Base-by-base conservation (phyloP, 805 yeast species). In the Suhomyces tanzawaensis region DNA sequence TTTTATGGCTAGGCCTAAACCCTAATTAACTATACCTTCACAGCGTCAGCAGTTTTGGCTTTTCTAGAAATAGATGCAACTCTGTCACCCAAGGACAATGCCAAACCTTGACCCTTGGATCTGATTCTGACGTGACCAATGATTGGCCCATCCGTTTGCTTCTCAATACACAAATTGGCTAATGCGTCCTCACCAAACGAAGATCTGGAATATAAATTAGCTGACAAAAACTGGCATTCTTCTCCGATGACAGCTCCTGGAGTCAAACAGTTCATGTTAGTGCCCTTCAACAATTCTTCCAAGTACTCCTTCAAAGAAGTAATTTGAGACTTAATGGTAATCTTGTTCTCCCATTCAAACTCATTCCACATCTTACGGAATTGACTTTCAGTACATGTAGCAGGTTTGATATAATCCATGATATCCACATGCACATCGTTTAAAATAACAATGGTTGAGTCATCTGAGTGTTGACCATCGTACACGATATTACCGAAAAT, bases 361-460 rank as follows among this genome's bases (percentile, higher is more conserved):
- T 90, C 97, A 60, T 89, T 88, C 99, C 99, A 93, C 98, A 90
- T 91, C 54, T 81, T 77, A 57, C 99, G 85, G 85, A 93, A 93
- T 50, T 79, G 84, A 31, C 81, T 79, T 65, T 91, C 98, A 12
- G 89, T 70, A 61, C 95, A 86, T 17, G 77, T 75, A n/a, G 95
- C 93, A 15, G 99, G 97, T 60, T 87, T 88, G 62, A 93, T 89
- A 68, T 93, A 93, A 64, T 93, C 98, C 89, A 93, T 87, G 37
- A 93, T 86, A 60, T 93, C 96, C 42, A 93, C 90, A 59, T 90
- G 96, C 34, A 93, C 89, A 59, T 93, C 98, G 55, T 87, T 88
- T 57, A 93, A 74, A 42, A 93, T 90, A 41, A 93, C 96, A 61
- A 89, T 85, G 39, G 89, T 85, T 39, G 81, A 80, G 53, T 88